Conservation (phyloP, 2,329 filamentous ascomycete species). For the Aspergillus awamori region DNA sequence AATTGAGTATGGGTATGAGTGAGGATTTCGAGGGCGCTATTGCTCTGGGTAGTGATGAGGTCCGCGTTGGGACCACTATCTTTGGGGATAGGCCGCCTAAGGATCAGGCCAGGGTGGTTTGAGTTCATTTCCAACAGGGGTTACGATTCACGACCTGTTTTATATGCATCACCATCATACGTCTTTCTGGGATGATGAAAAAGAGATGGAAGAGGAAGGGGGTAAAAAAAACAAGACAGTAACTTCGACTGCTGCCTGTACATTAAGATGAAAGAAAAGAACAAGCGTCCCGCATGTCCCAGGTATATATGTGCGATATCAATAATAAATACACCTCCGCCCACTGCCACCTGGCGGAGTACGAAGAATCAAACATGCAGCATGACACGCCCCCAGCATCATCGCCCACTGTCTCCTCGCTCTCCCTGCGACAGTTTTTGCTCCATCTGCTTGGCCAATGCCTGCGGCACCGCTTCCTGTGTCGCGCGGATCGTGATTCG, state of each 20-base stretch:
- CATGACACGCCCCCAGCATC: background rate
- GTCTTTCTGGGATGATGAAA: background rate
- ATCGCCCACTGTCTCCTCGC: constrained; percentile 10
- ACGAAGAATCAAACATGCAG: background rate
- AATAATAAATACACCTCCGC: constrained; percentile 2
- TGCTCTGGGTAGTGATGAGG: constrained; percentile 79
- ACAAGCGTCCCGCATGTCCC: background rate
- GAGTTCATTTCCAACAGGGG: background rate
- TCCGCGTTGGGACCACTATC: constrained; percentile 89
- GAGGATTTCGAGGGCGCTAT: constrained; percentile 92
- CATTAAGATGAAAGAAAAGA: background rate
- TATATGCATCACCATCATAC: background rate
- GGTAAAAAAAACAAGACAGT: background rate
- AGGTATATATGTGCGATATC: constrained; percentile 2
- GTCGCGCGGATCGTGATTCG: constrained; percentile 92
- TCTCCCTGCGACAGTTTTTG: constrained; percentile 68
- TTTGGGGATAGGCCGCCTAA: constrained; percentile 83
- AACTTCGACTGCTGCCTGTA: constrained; percentile 1
- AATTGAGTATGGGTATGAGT: constrained; percentile 99
- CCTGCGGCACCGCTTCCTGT: constrained; percentile 80
- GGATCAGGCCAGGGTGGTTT: constrained; percentile 71
- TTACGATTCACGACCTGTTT: background rate
- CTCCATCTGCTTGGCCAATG: constrained; percentile 84
- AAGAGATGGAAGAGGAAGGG: background rate
- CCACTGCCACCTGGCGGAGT: background rate